A percentile compares a stretch with the other conserved stretches of the same genome.
These are phyloP conservation scores for Xerocomellus dryophilus DNA, from an alignment of 768 basidiomycete species.

Conservation along the genomic window DNA sequence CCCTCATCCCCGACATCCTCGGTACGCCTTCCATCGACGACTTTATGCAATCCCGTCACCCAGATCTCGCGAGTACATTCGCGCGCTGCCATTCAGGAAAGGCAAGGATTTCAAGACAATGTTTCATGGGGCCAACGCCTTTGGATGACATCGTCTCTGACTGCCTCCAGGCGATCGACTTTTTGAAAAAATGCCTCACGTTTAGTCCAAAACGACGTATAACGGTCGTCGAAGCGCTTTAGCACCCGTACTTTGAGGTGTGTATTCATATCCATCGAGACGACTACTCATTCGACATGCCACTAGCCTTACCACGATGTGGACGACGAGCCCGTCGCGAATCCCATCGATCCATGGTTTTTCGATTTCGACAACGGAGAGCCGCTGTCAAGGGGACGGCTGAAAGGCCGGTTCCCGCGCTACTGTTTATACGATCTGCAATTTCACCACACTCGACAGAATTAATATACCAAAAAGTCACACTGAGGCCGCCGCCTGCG, in stretches of 20 bases:
- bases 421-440: background rate
- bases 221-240: constrained; percentile 81
- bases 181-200: constrained; percentile 76
- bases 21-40: constrained; percentile 90
- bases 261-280: constrained; percentile 9
- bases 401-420: constrained; percentile 52
- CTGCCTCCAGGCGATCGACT: constrained; percentile 57
- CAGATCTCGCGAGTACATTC: constrained; percentile 80
- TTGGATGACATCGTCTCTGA: background rate
- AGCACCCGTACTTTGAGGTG: constrained; percentile 86
- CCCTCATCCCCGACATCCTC: constrained; percentile 90
- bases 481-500: constrained; percentile 16
- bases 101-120: constrained; percentile 66
- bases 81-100: constrained; percentile 84
- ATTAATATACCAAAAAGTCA: constrained; percentile 53
- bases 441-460: constrained; percentile 14
- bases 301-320: constrained; percentile 80
- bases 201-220: constrained; percentile 87
- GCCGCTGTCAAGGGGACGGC: constrained; percentile 60
- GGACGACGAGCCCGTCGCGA: constrained; percentile 82
- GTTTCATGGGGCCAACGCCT: constrained; percentile 66
- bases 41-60: constrained; percentile 84
- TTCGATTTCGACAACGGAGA: constrained; percentile 79
- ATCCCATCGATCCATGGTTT: constrained; percentile 70
- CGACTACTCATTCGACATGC: background rate